Evolutionary conservation across 1,284 basidiomycete genomes (phyloP), one percentile per base, ranked within the genome.

Genomic region (Moesziomyces sp.): DNA sequence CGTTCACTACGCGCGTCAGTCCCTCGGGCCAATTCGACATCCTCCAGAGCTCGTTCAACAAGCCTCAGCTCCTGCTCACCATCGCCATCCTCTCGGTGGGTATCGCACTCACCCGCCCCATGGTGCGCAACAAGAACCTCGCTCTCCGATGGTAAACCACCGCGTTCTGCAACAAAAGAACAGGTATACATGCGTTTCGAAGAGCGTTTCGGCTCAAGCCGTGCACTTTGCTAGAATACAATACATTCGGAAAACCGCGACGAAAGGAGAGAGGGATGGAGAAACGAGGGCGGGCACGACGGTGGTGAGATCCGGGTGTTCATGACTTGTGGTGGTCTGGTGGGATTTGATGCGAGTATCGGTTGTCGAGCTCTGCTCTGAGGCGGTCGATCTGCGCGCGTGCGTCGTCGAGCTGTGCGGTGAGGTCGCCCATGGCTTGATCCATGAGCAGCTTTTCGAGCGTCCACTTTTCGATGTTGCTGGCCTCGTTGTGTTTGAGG

Each of bases 1-100:
- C 95, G 68, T 96, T 97, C 87, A 86, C 89, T 30, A 92, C 92
- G 7, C 88, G 93, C 16, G 88, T 93, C 5, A 89, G 92, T 42
- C 94, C 97, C 0, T 93, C 92, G 3, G 90, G 90, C 26, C 93
- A 93, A 26, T 99, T 99, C 80, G 96, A 99, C 82, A 89, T 81
- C 90, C 93, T 85, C 89, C 88, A 80, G 89, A 71, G 73, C 9
- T 65, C 56, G 13, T 99, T 99, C 85, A 98, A 98, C 86, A 97
- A 98, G 87, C 86, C 87, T 0, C 96, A 99, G 85, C 87, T 99
- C 30, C 88, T 97, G 66, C 83, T 94, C 46, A 98, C 94, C 0
- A 89, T 97, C 16, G 85, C 86, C 0, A 93, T 88, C 0, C 85
- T 99, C 57, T 87, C 87, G 0, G 83, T 89, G 4, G 94, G 91